Evolutionary conservation across 164 flowering plant species (phyloP).

Genomic region (Chimonanthus praecox): DNA sequence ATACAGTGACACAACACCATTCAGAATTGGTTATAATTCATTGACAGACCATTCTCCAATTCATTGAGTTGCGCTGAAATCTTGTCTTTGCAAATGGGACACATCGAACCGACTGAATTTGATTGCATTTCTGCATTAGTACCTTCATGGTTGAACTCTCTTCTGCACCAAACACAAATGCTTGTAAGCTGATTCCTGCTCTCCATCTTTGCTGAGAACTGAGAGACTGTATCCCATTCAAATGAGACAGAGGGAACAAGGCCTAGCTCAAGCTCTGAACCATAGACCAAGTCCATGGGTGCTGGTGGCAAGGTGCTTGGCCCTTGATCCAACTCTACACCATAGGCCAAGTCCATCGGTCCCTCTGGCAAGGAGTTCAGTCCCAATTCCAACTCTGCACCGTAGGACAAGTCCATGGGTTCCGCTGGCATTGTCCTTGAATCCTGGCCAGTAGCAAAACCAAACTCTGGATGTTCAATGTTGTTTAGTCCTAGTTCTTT

Average conservation of each 20-base stretch:
- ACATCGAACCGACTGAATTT: slow-evolving; percentile 83
- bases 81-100: slow-evolving; percentile 70
- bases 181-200: slow-evolving; percentile 31
- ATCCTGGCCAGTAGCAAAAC: slow-evolving; percentile 27
- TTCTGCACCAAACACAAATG: slow-evolving; percentile 78
- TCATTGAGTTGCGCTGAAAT: slow-evolving; percentile 56
- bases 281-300: slow-evolving; percentile 31
- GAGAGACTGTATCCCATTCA: slow-evolving; percentile 31
- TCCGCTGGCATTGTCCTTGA: slow-evolving; percentile 28
- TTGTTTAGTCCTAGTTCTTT: slow-evolving; percentile 57
- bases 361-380: slow-evolving; percentile 32
- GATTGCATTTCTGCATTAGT: slow-evolving; percentile 43
- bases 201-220: slow-evolving; percentile 21
- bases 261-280: slow-evolving; percentile 23
- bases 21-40: slow-evolving; percentile 18
- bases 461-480: slow-evolving; percentile 35
- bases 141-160: slow-evolving; percentile 54
- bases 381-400: slow-evolving; percentile 24
- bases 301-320: slow-evolving; percentile 24
- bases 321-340: slow-evolving; percentile 23
- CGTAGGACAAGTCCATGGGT: slow-evolving; percentile 31
- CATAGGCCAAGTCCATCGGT: slow-evolving; percentile 31
- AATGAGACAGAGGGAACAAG: slow-evolving; percentile 35
- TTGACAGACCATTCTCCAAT: slow-evolving; percentile 23
- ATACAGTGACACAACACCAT: background rate